These are phyloP conservation scores for Terfezia boudieri DNA, from an alignment of 495 filamentous ascomycete genomes.

Conservation along the genomic window DNA sequence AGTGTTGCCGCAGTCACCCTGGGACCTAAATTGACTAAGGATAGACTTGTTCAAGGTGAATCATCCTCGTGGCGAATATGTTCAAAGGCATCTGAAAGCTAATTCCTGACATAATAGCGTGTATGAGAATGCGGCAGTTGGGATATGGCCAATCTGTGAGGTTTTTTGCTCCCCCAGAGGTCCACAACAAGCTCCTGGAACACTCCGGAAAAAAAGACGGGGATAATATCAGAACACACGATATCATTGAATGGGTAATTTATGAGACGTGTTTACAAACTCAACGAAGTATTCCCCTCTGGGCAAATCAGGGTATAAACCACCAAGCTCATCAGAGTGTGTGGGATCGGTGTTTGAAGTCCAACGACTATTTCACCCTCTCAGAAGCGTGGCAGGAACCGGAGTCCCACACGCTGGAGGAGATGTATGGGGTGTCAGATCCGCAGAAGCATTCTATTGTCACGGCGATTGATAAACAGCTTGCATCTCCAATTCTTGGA, in stretches of 20 bases:
- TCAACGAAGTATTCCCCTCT: conserved; percentile 30
- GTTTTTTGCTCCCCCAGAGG: conserved; percentile 33
- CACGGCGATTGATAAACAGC: conserved; percentile 21
- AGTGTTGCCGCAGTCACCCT: conserved; percentile 48
- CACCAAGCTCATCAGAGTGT: conserved; percentile 17
- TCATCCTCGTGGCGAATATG: neutral
- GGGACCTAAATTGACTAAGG: conserved; percentile 45
- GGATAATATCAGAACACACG: conserved; percentile 21
- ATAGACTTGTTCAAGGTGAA: conserved; percentile 52
- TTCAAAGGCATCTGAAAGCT: neutral
- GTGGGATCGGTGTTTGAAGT: conserved; percentile 1
- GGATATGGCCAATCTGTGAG: conserved; percentile 39
- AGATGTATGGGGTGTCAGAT: neutral
- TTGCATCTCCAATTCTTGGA: conserved; percentile 1
- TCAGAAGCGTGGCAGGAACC: conserved; percentile 12
- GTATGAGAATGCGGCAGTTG: conserved; percentile 43
- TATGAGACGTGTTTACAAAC: conserved; percentile 31
- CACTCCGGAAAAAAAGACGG: neutral
- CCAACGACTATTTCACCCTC: conserved; percentile 1
- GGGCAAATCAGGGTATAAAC: conserved; percentile 37
- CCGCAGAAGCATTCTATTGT: conserved; percentile 1
- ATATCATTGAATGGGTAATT: conserved; percentile 39
- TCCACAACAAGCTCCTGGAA: conserved; percentile 24
- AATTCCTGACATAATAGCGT: conserved; percentile 24
- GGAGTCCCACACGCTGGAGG: conserved; percentile 2